phyloP scores from a whole-genome alignment of 306 rosid species.

The Coriaria nepalensis region DNA sequence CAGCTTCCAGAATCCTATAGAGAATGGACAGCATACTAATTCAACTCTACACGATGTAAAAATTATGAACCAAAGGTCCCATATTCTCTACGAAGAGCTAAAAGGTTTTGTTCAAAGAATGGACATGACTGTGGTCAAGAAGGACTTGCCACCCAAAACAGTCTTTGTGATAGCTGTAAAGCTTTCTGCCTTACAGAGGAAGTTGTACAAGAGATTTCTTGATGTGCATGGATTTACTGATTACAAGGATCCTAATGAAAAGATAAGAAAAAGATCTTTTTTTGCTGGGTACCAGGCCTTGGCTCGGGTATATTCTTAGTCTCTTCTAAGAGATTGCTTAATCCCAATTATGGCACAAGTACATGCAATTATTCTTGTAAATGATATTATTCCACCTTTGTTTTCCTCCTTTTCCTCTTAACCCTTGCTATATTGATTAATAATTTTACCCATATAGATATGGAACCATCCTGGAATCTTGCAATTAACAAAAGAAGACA shows the following conservation, averaged over 20 bases:
- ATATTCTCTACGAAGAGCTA: slow-evolving; percentile 74
- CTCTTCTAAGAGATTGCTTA: background rate
- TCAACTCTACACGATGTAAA: slow-evolving; percentile 81
- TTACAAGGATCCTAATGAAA: slow-evolving; percentile 42
- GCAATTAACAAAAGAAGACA: slow-evolving; percentile 82
- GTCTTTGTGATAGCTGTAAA: slow-evolving; percentile 87
- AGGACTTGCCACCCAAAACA: slow-evolving; percentile 95
- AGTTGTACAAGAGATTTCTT: slow-evolving; percentile 77
- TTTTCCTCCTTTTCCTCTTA: too few species aligned
- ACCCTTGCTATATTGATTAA: too few species aligned
- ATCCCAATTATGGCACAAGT: background rate
- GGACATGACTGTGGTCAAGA: slow-evolving; percentile 93
- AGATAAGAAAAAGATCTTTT: slow-evolving; percentile 63
- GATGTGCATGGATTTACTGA: slow-evolving; percentile 81
- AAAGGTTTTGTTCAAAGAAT: slow-evolving; percentile 97
- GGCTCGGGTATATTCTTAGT: slow-evolving; percentile 56
- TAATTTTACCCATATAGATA: slow-evolving; percentile 32
- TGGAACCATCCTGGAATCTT: slow-evolving; percentile 99
- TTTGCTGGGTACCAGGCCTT: slow-evolving; percentile 96
- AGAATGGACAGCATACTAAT: slow-evolving; percentile 96
- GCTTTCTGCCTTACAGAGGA: slow-evolving; percentile 87
- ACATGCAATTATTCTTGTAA: background rate
- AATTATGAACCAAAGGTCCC: slow-evolving; percentile 98
- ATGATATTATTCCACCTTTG: too few species aligned
- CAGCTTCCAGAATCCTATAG: slow-evolving; percentile 97